These are phyloP conservation scores for Xylaria telfairii DNA, from an alignment of 495 filamentous ascomycete species.

Conservation along the genomic window DNA sequence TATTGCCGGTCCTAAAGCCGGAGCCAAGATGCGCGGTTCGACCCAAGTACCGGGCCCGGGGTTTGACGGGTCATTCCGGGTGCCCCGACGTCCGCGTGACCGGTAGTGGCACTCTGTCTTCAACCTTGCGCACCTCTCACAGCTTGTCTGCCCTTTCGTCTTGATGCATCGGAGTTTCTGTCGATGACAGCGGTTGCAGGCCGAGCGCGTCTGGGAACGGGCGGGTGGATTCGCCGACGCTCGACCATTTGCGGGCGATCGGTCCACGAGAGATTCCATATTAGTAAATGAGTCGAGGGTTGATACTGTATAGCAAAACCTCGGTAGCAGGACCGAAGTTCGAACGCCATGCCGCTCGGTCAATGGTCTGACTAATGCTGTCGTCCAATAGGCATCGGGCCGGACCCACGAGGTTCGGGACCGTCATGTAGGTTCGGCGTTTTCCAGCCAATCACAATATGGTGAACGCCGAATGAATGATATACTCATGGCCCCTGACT, in stretches of 20 bases:
- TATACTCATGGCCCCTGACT: background rate
- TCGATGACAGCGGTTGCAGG: conserved; percentile 29
- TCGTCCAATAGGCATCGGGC: background rate
- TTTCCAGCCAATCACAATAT: conserved; percentile 17
- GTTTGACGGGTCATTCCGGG: background rate
- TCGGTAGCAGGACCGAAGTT: background rate
- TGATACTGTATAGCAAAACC: background rate
- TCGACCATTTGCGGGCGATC: background rate
- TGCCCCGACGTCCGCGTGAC: conserved; percentile 11
- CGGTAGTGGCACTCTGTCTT: conserved; percentile 21
- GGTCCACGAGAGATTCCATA: background rate
- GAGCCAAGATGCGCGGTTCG: background rate
- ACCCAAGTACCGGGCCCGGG: background rate
- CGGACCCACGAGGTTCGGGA: background rate
- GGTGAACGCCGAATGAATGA: conserved; percentile 22
- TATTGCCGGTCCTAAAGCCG: background rate
- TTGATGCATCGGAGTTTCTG: conserved; percentile 32
- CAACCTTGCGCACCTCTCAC: conserved; percentile 21
- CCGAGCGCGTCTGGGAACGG: conserved; percentile 21
- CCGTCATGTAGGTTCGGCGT: conserved; percentile 15
- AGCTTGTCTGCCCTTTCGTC: background rate
- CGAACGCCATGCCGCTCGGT: background rate
- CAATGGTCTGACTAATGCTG: background rate
- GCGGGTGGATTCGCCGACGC: background rate
- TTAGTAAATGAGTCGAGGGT: background rate